phyloP scores from a whole-genome alignment of 2,329 filamentous ascomycete species.

The Talaromyces sp. region DNA sequence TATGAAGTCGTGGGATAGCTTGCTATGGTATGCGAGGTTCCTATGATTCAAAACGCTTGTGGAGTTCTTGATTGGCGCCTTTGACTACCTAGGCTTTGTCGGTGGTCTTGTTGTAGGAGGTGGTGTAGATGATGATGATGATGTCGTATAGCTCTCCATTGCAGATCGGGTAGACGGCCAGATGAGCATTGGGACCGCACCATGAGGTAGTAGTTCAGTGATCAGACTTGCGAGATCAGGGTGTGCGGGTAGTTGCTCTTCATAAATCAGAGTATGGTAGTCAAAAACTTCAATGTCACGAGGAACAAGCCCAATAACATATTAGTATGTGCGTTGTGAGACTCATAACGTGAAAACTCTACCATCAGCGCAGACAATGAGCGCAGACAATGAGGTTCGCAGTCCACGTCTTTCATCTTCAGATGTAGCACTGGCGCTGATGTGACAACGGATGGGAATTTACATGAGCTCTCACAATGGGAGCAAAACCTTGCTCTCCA shows the following conservation, averaged over 20 bases:
- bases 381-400: too few relatives aligned
- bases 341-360: too few relatives aligned
- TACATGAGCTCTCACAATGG: too few relatives aligned
- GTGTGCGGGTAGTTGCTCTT: background rate
- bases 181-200: background rate
- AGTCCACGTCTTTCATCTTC: too few relatives aligned
- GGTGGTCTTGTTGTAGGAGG: slow-evolving; percentile 1
- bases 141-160: background rate
- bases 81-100: background rate
- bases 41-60: background rate
- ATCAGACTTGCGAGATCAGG: background rate
- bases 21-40: background rate
- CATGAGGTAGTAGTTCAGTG: background rate
- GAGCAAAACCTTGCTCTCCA: too few relatives aligned
- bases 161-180: background rate
- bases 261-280: background rate
- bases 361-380: too few relatives aligned
- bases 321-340: too few relatives aligned
- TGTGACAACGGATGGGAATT: too few relatives aligned
- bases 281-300: background rate
- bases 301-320: background rate
- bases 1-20: background rate
- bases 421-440: too few relatives aligned
- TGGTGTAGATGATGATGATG: background rate
- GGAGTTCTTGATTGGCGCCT: background rate